Evolutionary conservation across 2,329 filamentous ascomycete genomes (phyloP), one percentile per base, ranked within the genome.

Genomic region (Dryadomyces quercivorus): DNA sequence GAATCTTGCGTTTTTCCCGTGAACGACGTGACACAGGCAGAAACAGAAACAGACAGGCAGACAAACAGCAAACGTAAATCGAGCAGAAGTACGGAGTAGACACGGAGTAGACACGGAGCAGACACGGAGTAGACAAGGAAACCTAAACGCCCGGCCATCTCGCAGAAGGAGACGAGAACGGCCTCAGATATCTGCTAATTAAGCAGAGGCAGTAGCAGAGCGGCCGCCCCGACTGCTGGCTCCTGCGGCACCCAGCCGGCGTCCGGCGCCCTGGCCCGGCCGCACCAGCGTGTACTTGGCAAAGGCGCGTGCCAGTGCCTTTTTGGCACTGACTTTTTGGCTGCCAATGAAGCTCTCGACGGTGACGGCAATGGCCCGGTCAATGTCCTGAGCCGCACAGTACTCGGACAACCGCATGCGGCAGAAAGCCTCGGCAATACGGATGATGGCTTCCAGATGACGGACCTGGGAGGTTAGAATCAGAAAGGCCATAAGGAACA

Each of bases 321-420:
- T 96, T 79, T 97, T 98, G 72, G 88, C 93, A 72, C 88, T 95
- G 63, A 97, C 82, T 75, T 98, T 98, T 69, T 98, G 93, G 63
- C 88, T 94, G 58, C 87, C 88, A 46, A 98, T 88, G 65, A 98
- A 98, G 55, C 88, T 94, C 61, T 97, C 91, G 2, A 98, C 88
- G 0, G 93, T 95, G 7, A 98, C 93, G 15, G 91, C 89, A 64
- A 98, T 98, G 56, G 93, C 93, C 46, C 93, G 88, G 70, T 98
- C 93, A 62, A 98, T 95, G 65, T 98, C 93, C 57, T 86, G 81
- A 1, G 86, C 73, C 6, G 86, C 85, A 70, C 92, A 95, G 74
- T 95, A 97, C 61, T 98, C 93, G 0, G 88, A 93, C n/a, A 98
- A 76, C 15, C 93, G 86, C 93, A 98, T 98, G 65, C 95, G 92